Percentiles rank a stretch among this genome's conserved stretches.
These are phyloP conservation scores for Dinochytrium kinnereticum DNA, from an alignment of 371 early-diverging fungal genomes.

Conservation along the genomic window DNA sequence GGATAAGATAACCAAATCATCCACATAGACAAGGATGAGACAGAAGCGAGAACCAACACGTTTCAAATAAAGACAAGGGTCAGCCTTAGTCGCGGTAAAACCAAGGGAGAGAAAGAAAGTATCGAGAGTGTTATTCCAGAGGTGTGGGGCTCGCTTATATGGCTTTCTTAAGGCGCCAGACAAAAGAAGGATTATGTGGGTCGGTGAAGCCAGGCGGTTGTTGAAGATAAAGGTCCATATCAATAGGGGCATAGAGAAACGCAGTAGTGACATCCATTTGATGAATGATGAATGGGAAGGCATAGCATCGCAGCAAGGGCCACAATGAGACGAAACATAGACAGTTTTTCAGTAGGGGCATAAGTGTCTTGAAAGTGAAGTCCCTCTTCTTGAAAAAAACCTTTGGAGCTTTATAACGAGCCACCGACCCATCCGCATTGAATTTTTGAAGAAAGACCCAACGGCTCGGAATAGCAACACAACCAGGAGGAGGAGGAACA, in stretches of 20 bases:
- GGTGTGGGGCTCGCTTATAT: conserved; percentile 33
- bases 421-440: too few species aligned
- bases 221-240: conserved; percentile 1
- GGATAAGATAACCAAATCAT: conserved; percentile 31
- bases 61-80: conserved; percentile 30
- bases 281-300: too few species aligned
- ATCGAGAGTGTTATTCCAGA: conserved; percentile 27
- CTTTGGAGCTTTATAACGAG: too few species aligned
- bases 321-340: too few species aligned
- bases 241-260: conserved; percentile 19
- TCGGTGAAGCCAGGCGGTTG: conserved; percentile 13
- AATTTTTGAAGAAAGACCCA: too few species aligned
- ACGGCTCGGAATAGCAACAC: too few species aligned
- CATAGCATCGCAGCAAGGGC: too few species aligned
- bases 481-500: too few species aligned
- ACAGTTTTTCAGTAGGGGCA: too few species aligned
- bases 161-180: neutral
- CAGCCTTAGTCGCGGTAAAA: conserved; percentile 17
- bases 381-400: too few species aligned
- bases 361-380: too few species aligned
- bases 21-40: conserved; percentile 32
- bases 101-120: neutral
- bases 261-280: too few species aligned
- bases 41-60: neutral
- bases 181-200: neutral